Evolutionary conservation across 1,284 basidiomycete species (phyloP), one percentile per base, ranked within the genome.

Genomic region (Malassezia obtusa): DNA sequence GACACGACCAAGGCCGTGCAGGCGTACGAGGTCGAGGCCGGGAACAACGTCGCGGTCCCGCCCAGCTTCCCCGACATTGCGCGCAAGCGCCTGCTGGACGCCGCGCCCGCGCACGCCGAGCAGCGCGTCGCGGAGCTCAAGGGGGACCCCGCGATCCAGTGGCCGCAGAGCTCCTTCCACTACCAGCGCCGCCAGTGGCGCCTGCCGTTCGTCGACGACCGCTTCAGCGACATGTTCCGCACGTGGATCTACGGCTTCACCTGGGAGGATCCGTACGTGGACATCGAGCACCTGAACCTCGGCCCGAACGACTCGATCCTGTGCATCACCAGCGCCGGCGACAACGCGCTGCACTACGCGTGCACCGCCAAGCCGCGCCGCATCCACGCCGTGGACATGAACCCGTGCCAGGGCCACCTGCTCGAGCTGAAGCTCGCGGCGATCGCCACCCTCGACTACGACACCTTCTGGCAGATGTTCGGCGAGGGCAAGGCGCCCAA

Each of bases 271-370:
- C 86, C 86, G 0, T 79, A 80, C 14, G 84, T 83, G 58, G 86
- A 88, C 65, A 84, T 88, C 78, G 78, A 80, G 62, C 79, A 83
- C 67, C 76, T 87, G 12, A 69, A 82, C 19, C 74, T 87, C 53
- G 79, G 79, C 28, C 75, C 76, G 33, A 78, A 83, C 8, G 85
- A 87, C 74, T 80, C 82, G 12, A 80, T 88, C 61, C 78, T 88
- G 2, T 82, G 83, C 21, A 86, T 87, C 65, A 87, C 86, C 1
- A 84, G 82, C 49, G 86, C 85, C 0, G 86, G 86, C 0, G 86
- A 87, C 74, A 88, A 88, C 66, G 84, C 84, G 1, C 76, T 88
- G 36, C 86, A 88, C 74, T 88, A 88, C 63, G 85, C 85, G 5
- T 82, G 85, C 44, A 79, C 79, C 1, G 83, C 82, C 5, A 75